These are phyloP conservation scores for Apophysomyces trapeziformis DNA, from an alignment of 371 early-diverging fungal species.

Conservation along the genomic window DNA sequence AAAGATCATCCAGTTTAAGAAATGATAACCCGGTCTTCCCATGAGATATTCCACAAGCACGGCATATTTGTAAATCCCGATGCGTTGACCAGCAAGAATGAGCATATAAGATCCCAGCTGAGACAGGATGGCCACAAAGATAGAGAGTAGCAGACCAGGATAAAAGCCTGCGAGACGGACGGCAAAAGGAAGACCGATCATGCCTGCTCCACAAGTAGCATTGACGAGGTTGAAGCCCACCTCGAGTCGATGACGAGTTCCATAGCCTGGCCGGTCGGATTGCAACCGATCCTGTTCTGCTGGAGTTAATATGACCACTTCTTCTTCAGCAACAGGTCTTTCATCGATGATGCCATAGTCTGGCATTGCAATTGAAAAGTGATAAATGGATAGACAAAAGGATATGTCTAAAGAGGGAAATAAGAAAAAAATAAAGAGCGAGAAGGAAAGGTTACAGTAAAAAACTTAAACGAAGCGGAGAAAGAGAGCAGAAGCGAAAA, in stretches of 20 bases:
- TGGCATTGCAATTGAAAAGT: constrained; percentile 19
- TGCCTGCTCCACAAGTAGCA: constrained; percentile 66
- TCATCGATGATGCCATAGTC: constrained; percentile 33
- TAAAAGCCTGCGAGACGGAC: constrained; percentile 58
- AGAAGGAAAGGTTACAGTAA: constrained; percentile 7
- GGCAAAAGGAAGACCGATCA: constrained; percentile 51
- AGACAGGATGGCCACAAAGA: constrained; percentile 52
- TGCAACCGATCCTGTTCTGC: constrained; percentile 50
- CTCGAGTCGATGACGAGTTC: constrained; percentile 37
- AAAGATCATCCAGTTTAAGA: constrained; percentile 56
- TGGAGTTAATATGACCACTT: constrained; percentile 19
- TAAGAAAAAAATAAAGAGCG: background rate
- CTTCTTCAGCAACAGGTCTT: constrained; percentile 5
- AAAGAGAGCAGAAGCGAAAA: too few relatives aligned
- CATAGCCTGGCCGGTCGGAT: constrained; percentile 52
- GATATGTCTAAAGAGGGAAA: background rate
- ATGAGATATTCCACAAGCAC: constrained; percentile 57
- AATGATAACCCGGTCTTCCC: constrained; percentile 55
- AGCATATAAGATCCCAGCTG: constrained; percentile 59
- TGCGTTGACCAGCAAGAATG: constrained; percentile 54
- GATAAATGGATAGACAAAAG: constrained; percentile 9
- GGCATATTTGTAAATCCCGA: constrained; percentile 57
- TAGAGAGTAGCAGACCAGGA: constrained; percentile 50
- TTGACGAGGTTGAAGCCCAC: constrained; percentile 64
- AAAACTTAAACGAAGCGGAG: background rate